Base-by-base conservation (phyloP, 352 stramenopile genomes). In the Pythium folliculosum region DNA sequence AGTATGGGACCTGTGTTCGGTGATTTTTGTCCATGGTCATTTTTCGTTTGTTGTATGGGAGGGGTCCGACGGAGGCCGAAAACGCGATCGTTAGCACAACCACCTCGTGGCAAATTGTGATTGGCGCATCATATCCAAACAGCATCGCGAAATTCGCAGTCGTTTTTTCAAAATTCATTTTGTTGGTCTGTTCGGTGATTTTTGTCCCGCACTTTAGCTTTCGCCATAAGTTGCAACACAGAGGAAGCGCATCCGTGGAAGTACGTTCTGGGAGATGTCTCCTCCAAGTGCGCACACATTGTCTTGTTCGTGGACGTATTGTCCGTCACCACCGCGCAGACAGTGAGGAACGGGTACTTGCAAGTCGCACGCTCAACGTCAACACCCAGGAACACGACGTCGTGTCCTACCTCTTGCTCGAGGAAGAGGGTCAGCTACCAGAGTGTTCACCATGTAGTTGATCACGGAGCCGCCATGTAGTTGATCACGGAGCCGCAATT, bases 181-280 rank as follows among this genome's bases (percentile, higher is more conserved):
- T n/a, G n/a, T n/a, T n/a, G n/a, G n/a, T n/a, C n/a, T n/a, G n/a
- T n/a, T n/a, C n/a, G n/a, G n/a, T n/a, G n/a, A n/a, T n/a, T n/a
- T n/a, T n/a, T n/a, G n/a, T n/a, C n/a, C n/a, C n/a, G n/a, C n/a
- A n/a, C n/a, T n/a, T n/a, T 37, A 21, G 37, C 54, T 16, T 50
- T 48, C 12, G 10, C 22, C 10, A 60, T 25, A 16, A 60, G 23
- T 16, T 60, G 54, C n/a, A 60, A 5, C 3, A 21, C 32, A 30
- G 49, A 35, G 32, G 17, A 27, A 22, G n/a, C 54, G n/a, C 54
- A 60, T 9, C 54, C 54, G 22, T 60, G 54, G 25, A 60, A 50
- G 16, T 49, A 60, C n/a, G 30, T 60, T 37, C 54, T 5, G 3
- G 54, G 54, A 21, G 35, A 27, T 5, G 21, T n/a, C 3, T 25